Conservation (phyloP, 768 basidiomycete genomes). For the Suillus discolor region DNA sequence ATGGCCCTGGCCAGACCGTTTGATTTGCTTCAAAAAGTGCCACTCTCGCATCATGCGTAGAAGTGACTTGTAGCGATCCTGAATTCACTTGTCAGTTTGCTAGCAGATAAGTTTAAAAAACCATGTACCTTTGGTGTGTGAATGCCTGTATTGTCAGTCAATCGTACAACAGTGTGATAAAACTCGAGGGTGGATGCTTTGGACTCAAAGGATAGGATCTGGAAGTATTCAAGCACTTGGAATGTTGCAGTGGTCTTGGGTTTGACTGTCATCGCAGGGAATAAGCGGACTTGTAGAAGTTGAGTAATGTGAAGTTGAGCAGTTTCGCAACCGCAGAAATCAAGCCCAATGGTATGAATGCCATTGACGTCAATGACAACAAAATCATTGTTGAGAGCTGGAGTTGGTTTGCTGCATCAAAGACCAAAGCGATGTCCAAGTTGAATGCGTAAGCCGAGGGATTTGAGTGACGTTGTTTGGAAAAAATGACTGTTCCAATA, state of each 20-base stretch:
- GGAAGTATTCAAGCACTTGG: constrained; percentile 31
- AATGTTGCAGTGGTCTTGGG: constrained; percentile 37
- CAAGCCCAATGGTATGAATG: constrained; percentile 28
- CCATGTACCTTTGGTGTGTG: constrained; percentile 12
- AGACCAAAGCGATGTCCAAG: background rate
- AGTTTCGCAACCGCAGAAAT: constrained; percentile 33
- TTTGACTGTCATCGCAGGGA: constrained; percentile 29
- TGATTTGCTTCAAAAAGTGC: background rate
- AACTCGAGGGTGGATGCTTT: constrained; percentile 37
- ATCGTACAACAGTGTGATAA: constrained; percentile 27
- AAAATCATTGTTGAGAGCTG: constrained; percentile 22
- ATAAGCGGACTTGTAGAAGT: constrained; percentile 34
- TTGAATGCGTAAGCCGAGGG: too few relatives aligned
- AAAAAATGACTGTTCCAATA: constrained; percentile 24
- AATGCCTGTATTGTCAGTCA: too few relatives aligned
- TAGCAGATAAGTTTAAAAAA: too few relatives aligned
- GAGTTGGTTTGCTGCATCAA: constrained; percentile 22
- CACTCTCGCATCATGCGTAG: constrained; percentile 1
- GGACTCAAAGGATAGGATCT: constrained; percentile 32
- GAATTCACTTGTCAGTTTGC: too few relatives aligned
- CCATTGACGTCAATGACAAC: constrained; percentile 21
- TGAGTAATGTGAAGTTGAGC: constrained; percentile 25
- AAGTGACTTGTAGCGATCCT: background rate
- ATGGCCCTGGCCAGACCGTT: constrained; percentile 1
- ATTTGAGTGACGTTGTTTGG: background rate